Base-by-base conservation (phyloP, 1,139 yeast species). In the Candida sanyaensis region DNA sequence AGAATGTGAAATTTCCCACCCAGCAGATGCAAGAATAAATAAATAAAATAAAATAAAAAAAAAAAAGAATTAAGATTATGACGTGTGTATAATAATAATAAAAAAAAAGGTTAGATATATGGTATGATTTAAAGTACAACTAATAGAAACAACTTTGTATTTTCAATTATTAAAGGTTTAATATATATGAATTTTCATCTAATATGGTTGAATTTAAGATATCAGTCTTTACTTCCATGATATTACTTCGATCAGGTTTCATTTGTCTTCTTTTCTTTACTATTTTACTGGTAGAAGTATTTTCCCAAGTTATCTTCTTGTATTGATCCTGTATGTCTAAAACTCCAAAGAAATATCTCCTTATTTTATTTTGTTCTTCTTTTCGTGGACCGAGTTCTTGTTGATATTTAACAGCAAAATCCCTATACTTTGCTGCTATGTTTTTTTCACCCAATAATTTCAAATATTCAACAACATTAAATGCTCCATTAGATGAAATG, bases 391-490 rank as follows among this genome's bases (percentile, higher is more conserved):
- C 31, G 8, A 33, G 34, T 7, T 34, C 43, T n/a, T 28, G 17
- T n/a, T 44, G 13, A 37, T 52, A 45, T 2, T 31, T 31, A 7
- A 31, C 29, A 3, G 47, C 47, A 30, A 46, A 37, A 11, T 36
- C 36, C 9, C 34, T 30, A 34, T 52, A 49, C 6, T 9, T 26
- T 4, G 12, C 17, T 37, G 42, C 47, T 8, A 29, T 36, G 9
- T 7, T 27, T 10, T 37, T 23, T 28, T 44, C 43, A 17, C 38
- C 46, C 43, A 50, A 49, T 9, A 48, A 43, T 8, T 51, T 45
- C 33, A 61, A 43, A 41, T 61, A 61, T 26, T 55, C 46, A 2
- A 47, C 46, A 4, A 60, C 64, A 47, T 61, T 55, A 41, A 62
- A 62, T 9, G 50, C 55, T 8, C 47, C 48, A 12, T 42, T 41